Base-by-base conservation (phyloP, 345 rosid genomes). In the Citrus trifoliata region DNA sequence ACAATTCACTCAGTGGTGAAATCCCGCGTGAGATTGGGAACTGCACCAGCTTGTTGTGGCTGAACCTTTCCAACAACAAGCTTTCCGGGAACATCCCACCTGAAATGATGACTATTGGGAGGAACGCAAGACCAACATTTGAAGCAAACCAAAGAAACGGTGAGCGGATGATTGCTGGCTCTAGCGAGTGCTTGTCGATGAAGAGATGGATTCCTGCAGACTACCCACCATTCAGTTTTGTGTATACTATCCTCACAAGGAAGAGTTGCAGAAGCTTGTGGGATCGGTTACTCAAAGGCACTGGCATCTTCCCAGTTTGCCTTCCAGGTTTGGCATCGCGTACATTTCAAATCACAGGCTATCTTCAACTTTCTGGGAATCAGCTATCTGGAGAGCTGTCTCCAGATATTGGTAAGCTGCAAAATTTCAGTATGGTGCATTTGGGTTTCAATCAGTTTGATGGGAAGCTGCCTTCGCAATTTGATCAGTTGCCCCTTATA, bases 181-280 rank as follows among this genome's bases (percentile, higher is more conserved):
- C 96, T 0, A 89, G 97, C 1, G 99, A 92, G 85, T 93, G 99
- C 82, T 83, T 83, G 75, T 75, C 88, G 7, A 93, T 95, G 97
- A 88, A 0, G 85, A 91, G 99, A 82, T 95, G 99, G 99, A 93
- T 95, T 79, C 98, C 98, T 33, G 98, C 95, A 28, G 93, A 93
- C 78, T 93, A 92, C 74, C 93, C 93, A 27, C 99, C 99, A 25
- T 95, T 95, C 85, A 91, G 51, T 74, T 95, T 95, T 70, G 95
- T 84, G 19, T 91, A 91, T 35, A 77, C 81, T 14, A 82, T 95
- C 61, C 93, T 95, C 53, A 87, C 92, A 0, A 87, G 92, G 74
- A 91, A 88, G 85, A 93, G 75, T 76, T 95, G 99, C 82, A 83
- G 88, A 78, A 89, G 85, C 85, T 24, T 90, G 70, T 95, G 99